Evolutionary conservation across 2,329 filamentous ascomycete genomes (phyloP).

Genomic region (Diplodia sapinea): DNA sequence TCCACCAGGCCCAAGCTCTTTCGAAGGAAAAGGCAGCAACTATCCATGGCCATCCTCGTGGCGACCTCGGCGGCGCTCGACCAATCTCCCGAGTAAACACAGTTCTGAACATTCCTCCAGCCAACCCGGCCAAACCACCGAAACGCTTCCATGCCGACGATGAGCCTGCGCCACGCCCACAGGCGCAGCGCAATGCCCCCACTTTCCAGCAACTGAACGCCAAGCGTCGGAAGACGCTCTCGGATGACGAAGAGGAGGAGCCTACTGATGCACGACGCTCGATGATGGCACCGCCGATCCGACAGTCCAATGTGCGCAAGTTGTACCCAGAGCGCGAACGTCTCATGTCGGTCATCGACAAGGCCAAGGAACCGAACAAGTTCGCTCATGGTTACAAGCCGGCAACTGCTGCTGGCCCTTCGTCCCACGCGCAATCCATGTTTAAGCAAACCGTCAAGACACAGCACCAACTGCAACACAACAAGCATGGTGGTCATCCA

Average conservation of each 20-base stretch:
- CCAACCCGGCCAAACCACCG: conserved; percentile 69
- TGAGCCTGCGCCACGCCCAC: conserved; percentile 59
- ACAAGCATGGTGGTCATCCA: conserved; percentile 70
- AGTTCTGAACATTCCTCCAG: conserved; percentile 62
- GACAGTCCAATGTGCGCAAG: conserved; percentile 77
- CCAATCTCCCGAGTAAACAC: conserved; percentile 67
- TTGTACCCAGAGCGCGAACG: conserved; percentile 52
- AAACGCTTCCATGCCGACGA: conserved; percentile 77
- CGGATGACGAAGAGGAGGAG: conserved; percentile 65
- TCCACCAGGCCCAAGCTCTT: conserved; percentile 33
- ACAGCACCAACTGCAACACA: conserved; percentile 68
- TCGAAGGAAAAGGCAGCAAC: conserved; percentile 38
- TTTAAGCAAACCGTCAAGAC: conserved; percentile 70
- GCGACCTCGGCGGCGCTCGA: conserved; percentile 58
- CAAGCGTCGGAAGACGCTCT: conserved; percentile 79
- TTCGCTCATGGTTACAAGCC: conserved; percentile 67
- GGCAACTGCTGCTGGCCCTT: conserved; percentile 60
- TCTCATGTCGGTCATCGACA: conserved; percentile 32
- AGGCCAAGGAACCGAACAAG: conserved; percentile 60
- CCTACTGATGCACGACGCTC: conserved; percentile 65
- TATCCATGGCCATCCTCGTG: conserved; percentile 47
- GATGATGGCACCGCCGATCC: conserved; percentile 82
- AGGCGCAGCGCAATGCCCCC: conserved; percentile 57
- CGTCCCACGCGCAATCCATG: conserved; percentile 52
- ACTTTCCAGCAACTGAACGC: conserved; percentile 69